These are phyloP conservation scores for Plasmodium gonderi DNA, from an alignment of 169 alveolate species.

Conservation along the genomic window DNA sequence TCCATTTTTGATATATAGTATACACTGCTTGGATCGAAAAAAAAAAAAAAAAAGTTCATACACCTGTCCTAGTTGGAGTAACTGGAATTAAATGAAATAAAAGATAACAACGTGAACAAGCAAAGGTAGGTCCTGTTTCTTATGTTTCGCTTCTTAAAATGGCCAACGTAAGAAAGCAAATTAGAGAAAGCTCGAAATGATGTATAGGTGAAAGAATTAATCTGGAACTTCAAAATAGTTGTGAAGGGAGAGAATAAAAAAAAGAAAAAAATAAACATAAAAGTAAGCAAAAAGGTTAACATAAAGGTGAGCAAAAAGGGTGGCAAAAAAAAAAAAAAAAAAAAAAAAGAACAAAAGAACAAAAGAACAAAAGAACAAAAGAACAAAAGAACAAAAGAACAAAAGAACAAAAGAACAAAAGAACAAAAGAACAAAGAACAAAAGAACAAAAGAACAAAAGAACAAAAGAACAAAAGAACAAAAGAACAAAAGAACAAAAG, in stretches of 20 bases:
- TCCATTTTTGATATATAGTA: slow-evolving; percentile 68
- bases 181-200: background rate
- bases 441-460: background rate
- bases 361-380: background rate
- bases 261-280: slow-evolving; percentile 3
- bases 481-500: background rate
- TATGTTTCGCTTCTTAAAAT: background rate
- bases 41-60: background rate
- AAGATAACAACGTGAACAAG: background rate
- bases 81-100: background rate
- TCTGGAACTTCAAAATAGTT: background rate
- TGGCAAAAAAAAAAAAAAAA: background rate
- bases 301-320: background rate
- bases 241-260: slow-evolving; percentile 1
- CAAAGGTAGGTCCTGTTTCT: background rate
- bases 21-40: background rate
- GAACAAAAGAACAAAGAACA: background rate
- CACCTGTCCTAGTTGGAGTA: background rate
- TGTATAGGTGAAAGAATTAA: background rate
- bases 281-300: background rate
- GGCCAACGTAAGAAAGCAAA: background rate
- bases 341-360: background rate
- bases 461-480: background rate
- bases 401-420: background rate
- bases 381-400: background rate